A percentile compares a stretch with the other conserved stretches of the same genome.
Conservation (phyloP, 345 rosid genomes). For the Kandelia obovata region DNA sequence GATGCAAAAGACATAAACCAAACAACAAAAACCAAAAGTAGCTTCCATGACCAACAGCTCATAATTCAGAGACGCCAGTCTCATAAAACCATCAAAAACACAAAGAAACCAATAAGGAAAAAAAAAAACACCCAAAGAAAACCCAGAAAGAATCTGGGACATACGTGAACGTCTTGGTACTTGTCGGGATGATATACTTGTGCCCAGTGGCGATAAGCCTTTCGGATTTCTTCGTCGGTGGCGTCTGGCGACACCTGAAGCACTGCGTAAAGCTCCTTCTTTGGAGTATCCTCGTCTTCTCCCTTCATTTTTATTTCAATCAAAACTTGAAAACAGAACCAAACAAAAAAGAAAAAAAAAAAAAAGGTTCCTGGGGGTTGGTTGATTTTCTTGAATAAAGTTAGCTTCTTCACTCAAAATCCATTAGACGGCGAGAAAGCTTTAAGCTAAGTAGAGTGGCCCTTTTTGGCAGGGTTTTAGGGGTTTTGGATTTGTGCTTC, state of each 20-base stretch:
- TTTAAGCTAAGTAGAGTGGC: too few species aligned
- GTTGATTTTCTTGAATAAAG: too few species aligned
- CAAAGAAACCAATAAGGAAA: neutral
- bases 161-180: constrained; percentile 66
- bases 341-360: neutral
- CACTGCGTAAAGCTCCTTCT: constrained; percentile 76
- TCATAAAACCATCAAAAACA: neutral
- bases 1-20: too few species aligned
- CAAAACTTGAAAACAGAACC: neutral
- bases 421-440: too few species aligned
- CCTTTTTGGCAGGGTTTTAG: neutral
- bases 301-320: constrained; percentile 6
- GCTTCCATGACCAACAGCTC: too few species aligned
- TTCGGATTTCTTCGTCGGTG: constrained; percentile 82
- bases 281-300: constrained; percentile 29
- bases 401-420: too few species aligned
- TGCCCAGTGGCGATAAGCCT: constrained; percentile 93
- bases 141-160: neutral
- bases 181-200: constrained; percentile 98
- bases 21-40: too few species aligned
- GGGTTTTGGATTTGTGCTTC: constrained; percentile 1
- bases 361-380: neutral
- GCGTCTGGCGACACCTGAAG: constrained; percentile 90
- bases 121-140: neutral
- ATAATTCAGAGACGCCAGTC: too few species aligned